Conservation (phyloP, 2,329 filamentous ascomycete species). For the Ophiostoma himal-ulmi region DNA sequence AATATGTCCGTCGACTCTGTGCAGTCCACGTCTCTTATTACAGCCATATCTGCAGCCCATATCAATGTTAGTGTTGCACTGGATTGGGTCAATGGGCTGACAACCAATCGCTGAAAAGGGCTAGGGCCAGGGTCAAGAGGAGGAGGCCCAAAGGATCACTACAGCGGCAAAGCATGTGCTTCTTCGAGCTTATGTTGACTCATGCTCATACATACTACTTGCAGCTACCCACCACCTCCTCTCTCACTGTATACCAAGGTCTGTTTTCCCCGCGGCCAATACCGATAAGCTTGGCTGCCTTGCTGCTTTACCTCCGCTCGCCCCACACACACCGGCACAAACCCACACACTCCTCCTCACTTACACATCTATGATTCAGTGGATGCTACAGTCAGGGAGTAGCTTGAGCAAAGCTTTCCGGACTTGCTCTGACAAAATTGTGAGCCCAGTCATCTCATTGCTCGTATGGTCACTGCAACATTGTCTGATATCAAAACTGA, state of each 20-base stretch:
- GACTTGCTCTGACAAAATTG: neutral
- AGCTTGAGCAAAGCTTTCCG: too few relatives aligned
- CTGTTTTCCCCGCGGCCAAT: slow-evolving; percentile 7
- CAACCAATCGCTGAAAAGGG: neutral
- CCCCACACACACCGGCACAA: slow-evolving; percentile 4
- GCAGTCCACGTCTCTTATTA: neutral
- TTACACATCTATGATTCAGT: neutral
- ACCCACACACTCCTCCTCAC: neutral
- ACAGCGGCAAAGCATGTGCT: slow-evolving; percentile 4
- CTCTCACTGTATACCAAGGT: neutral
- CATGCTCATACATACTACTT: neutral
- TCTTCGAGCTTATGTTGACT: neutral
- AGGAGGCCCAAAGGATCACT: neutral
- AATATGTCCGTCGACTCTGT: slow-evolving; percentile 2
- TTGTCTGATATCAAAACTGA: neutral
- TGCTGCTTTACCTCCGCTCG: slow-evolving; percentile 4
- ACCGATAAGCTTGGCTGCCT: neutral
- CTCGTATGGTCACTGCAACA: neutral
- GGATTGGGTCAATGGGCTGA: neutral
- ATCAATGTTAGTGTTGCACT: neutral
- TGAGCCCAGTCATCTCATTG: neutral
- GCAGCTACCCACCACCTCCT: neutral
- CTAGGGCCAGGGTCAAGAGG: slow-evolving; percentile 2
- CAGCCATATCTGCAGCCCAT: neutral
- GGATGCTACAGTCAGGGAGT: neutral